Evolutionary conservation across 495 filamentous ascomycete genomes (phyloP), one percentile per base, ranked within the genome.

Genomic region (Penicillium fimorum): DNA sequence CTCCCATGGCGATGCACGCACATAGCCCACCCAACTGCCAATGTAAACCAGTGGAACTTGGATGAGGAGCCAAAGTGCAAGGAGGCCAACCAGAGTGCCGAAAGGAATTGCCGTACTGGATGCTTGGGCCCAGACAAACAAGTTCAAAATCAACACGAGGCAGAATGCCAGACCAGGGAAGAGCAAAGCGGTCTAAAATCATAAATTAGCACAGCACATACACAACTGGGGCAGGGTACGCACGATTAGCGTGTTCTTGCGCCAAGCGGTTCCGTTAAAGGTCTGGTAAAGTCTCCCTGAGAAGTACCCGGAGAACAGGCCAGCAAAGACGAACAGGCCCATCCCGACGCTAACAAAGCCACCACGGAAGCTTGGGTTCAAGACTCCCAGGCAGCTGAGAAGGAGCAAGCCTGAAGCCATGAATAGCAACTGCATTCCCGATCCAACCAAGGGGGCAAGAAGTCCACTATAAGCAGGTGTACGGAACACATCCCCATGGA

Each of bases 401-500:
- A 87, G 61, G 6, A 96, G 78, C 11, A 96, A 77, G 7, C 90
- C 88, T 10, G 87, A 70, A 9, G 86, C 84, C 88, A 96, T 93
- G 68, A 96, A 92, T 11, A 96, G 73, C 4, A 97, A 78, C 71
- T 97, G 92, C 78, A 88, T 92, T 38, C 92, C 92, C 3, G 90
- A 96, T 11, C 92, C 92, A 27, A 96, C 80, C 12, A 96, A 76
- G 1, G 92, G 92, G 4, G 92, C 92, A 29, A 97, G 83, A 2
- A 96, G 78, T 27, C 85, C 82, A 41, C 89, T 90, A 67, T 87
- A 83, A 12, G 79, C 67, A 4, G 92, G 92, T 20, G 87, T 72
- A 20, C 92, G 83, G 76, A 97, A 97, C n/a, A 96, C 90, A 70
- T 97, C 92, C 15, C 85, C 91, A 64, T 97, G 92, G n/a, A 96